Percentiles rank a stretch among this genome's conserved stretches.
These are phyloP conservation scores for Arabis alpina DNA, from an alignment of 345 rosid genomes.

Conservation along the genomic window DNA sequence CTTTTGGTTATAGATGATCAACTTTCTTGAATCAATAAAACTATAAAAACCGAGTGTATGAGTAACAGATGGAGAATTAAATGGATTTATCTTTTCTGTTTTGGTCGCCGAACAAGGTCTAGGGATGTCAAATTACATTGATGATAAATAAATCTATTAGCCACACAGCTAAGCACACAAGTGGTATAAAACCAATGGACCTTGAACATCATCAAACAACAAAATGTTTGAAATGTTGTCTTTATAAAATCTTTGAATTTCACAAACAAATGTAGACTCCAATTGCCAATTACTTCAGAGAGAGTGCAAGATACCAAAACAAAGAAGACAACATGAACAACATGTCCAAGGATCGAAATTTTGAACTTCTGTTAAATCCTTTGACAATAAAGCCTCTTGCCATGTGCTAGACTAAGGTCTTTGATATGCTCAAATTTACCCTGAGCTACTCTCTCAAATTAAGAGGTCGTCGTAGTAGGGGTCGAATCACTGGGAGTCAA, in stretches of 20 bases:
- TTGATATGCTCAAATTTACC: too few species aligned
- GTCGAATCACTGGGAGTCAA: too few species aligned
- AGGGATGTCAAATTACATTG: neutral
- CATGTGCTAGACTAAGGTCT: constrained; percentile 16
- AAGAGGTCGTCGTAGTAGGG: too few species aligned
- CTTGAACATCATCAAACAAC: constrained; percentile 7
- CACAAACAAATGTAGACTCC: constrained; percentile 10
- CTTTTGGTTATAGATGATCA: neutral
- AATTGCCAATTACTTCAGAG: constrained; percentile 21
- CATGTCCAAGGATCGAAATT: constrained; percentile 12
- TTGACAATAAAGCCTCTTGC: constrained; percentile 19
- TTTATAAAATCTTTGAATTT: constrained; percentile 7
- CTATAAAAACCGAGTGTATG: neutral
- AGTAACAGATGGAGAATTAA: too few species aligned
- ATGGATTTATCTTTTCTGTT: too few species aligned
- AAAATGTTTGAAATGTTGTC: neutral
- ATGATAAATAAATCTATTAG: neutral
- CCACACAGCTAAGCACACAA: neutral
- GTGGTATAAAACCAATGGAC: neutral
- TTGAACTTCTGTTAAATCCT: neutral
- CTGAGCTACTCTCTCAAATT: too few species aligned
- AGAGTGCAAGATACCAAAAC: constrained; percentile 13
- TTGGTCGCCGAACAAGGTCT: neutral
- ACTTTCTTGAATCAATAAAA: neutral
- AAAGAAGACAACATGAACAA: neutral